A percentile compares a stretch with the other conserved stretches of the same genome.
phyloP scores from a whole-genome alignment of 2,329 filamentous ascomycete genomes.

The Thermomyces lanuginosus region DNA sequence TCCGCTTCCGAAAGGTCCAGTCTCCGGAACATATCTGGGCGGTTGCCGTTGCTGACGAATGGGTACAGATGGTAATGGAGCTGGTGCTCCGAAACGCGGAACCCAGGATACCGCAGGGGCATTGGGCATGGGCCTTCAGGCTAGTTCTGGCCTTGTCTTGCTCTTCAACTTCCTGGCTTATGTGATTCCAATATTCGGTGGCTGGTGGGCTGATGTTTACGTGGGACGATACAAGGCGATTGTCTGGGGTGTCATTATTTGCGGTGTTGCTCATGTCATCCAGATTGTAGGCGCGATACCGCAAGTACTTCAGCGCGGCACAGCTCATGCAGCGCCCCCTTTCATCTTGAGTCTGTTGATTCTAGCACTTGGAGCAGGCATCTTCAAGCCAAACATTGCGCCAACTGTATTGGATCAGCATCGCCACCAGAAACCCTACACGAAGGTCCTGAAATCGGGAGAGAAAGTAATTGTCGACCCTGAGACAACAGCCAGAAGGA shows the following conservation, averaged over 20 bases:
- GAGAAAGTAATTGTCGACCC: conserved; percentile 57
- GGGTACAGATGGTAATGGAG: conserved; percentile 24
- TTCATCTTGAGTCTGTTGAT: conserved; percentile 26
- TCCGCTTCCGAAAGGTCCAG: conserved; percentile 34
- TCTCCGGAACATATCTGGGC: conserved; percentile 1
- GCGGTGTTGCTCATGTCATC: conserved; percentile 46
- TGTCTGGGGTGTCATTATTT: conserved; percentile 39
- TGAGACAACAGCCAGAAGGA: conserved; percentile 44
- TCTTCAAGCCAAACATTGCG: conserved; percentile 56
- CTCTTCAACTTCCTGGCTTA: conserved; percentile 50
- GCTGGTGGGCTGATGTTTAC: conserved; percentile 52
- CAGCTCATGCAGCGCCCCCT: conserved; percentile 17
- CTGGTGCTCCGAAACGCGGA: conserved; percentile 19
- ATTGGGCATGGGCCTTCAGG: conserved; percentile 40
- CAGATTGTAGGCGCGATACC: conserved; percentile 33
- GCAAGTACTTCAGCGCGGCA: conserved; percentile 24
- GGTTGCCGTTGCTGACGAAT: not conserved
- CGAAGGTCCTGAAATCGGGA: conserved; percentile 40
- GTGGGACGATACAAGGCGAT: conserved; percentile 57
- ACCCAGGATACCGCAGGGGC: conserved; percentile 39
- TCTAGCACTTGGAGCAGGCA: conserved; percentile 23
- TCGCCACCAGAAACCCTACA: conserved; percentile 39
- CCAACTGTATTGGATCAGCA: conserved; percentile 58
- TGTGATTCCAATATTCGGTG: conserved; percentile 43
- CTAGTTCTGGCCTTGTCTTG: conserved; percentile 40